Base-by-base conservation (phyloP, 1,284 basidiomycete genomes). In the Trichosporon asahii region DNA sequence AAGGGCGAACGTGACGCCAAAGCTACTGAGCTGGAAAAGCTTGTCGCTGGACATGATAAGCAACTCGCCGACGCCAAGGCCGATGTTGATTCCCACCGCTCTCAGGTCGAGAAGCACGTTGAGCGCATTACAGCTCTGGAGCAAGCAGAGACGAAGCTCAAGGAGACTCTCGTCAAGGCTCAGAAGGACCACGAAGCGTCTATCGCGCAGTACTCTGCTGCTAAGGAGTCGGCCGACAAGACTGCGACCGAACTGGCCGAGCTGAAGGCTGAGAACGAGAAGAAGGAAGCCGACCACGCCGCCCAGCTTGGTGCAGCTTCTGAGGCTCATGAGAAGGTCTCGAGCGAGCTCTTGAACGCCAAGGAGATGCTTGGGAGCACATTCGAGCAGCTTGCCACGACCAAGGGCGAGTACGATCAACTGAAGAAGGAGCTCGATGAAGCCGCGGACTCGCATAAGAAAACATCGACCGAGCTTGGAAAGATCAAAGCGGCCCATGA, bases 61-160 rank as follows among this genome's bases (percentile, higher is more conserved):
- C 69, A 74, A 40, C 55, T 72, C 12, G 31, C 68, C 35, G 65
- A 37, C n/a, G 40, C 60, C 23, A 64, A 69, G 55, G 55, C 55
- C 4, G 68, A 72, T 35, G 37, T 33, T 8, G 37, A 64, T 6
- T 40, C 27, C 14, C 57, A 61, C 29, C 57, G 57, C 27, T 4
- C 57, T n/a, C 35, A 64, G 25, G 63, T 64, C 12, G 25, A 63
- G 67, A 31, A 66, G 44, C 65, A 66, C 29, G 67, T 55, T 1
- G 27, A 49, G 18, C 61, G 65, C 12, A 63, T 40, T 18, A 66
- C 67, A 7, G 70, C 66, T 14, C 64, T 75, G 23, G 74, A 65
- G 53, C 27, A 53, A 1, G 68, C 64, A n/a, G 66, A 68, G 21
- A 60, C 55, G 23, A 37, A 61, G 65, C 31, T 73, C n/a, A 60